Percentiles rank a stretch among this genome's conserved stretches.
These are phyloP conservation scores for Phytophthora nicotianae DNA, from an alignment of 352 stramenopile species.

Conservation along the genomic window DNA sequence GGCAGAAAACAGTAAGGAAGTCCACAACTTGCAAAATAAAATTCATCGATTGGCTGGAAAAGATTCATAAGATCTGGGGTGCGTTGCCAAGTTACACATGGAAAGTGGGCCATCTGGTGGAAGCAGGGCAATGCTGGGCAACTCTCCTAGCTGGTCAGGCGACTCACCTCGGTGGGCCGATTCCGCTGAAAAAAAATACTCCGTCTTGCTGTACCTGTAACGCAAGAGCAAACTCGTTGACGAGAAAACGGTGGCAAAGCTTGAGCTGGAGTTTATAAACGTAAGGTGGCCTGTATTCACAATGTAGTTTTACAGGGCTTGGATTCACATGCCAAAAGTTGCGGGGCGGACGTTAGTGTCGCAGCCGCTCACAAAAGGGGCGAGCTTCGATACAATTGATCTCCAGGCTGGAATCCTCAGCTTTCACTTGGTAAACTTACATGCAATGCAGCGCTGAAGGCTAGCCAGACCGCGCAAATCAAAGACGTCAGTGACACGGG, in stretches of 20 bases:
- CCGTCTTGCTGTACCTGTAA: not conserved
- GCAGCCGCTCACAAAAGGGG: conserved; percentile 27
- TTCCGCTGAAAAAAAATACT: conserved; percentile 2
- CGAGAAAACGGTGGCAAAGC: too few species aligned
- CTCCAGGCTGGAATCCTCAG: not conserved
- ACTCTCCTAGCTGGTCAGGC: conserved; percentile 10
- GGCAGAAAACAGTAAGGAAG: conserved; percentile 7
- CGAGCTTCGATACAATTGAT: conserved; percentile 6
- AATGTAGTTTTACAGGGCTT: too few species aligned
- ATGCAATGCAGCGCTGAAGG: conserved; percentile 1
- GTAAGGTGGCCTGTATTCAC: too few species aligned
- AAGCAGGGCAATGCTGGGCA: conserved; percentile 9
- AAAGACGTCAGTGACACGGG: conserved; percentile 25
- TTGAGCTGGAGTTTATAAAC: too few species aligned
- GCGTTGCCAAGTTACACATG: conserved; percentile 29
- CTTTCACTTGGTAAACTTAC: too few species aligned
- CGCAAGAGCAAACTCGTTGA: too few species aligned
- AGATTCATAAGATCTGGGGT: conserved; percentile 21
- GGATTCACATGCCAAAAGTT: too few species aligned
- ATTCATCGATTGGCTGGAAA: conserved; percentile 25
- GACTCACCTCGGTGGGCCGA: conserved; percentile 12
- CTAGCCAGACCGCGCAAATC: conserved; percentile 32
- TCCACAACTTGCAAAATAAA: conserved; percentile 2
- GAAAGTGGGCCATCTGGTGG: conserved; percentile 19
- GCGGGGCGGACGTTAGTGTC: conserved; percentile 20